Evolutionary conservation across 2,329 filamentous ascomycete genomes (phyloP).

Genomic region (Coniella lustricola): DNA sequence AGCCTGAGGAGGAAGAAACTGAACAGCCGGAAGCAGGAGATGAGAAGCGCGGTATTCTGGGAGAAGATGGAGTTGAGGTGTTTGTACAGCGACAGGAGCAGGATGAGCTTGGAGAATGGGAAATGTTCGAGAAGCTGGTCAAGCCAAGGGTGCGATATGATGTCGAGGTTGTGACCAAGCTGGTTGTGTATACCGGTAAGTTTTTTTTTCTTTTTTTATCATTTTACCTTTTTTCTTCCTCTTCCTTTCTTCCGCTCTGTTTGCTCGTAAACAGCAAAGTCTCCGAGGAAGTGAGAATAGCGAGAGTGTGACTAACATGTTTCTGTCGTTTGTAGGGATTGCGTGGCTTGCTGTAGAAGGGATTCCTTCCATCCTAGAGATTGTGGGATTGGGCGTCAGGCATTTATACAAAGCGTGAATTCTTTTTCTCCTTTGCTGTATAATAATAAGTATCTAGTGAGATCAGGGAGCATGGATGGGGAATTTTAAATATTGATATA

Average conservation of each 20-base stretch:
- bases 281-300: too few species aligned
- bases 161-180: constrained; percentile 95
- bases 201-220: constrained; percentile 12
- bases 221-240: neutral
- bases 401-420: constrained; percentile 24
- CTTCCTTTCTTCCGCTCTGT: too few species aligned
- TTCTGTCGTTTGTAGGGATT: constrained; percentile 51
- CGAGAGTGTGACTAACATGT: neutral
- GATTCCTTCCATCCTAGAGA: constrained; percentile 67
- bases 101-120: constrained; percentile 56
- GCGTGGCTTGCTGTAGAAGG: constrained; percentile 71
- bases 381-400: constrained; percentile 44
- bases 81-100: constrained; percentile 27
- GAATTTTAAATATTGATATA: too few species aligned
- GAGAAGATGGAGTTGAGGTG: constrained; percentile 24
- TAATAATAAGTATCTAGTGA: too few species aligned
- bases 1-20: constrained; percentile 19
- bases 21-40: too few species aligned
- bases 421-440: too few species aligned
- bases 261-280: too few species aligned
- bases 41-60: constrained; percentile 15
- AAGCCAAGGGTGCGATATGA: constrained; percentile 90
- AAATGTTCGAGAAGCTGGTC: constrained; percentile 78
- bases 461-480: too few species aligned
- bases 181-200: constrained; percentile 88